phyloP scores from a whole-genome alignment of 148 eudicot genomes.

The Dianthus caryophyllus region DNA sequence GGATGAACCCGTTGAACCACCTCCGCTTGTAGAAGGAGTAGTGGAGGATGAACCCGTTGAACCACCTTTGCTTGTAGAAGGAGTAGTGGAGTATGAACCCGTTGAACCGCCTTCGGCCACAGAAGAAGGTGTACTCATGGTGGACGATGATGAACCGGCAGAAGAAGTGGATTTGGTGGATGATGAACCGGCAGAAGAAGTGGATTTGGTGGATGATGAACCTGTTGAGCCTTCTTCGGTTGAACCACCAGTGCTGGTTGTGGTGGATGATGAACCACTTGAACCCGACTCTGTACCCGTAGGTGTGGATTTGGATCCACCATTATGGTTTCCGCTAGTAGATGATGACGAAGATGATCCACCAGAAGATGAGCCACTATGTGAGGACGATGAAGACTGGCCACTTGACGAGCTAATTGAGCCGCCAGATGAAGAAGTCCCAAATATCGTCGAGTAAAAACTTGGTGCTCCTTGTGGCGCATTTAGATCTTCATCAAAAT shows the following conservation, averaged over 20 bases:
- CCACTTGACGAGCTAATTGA: conserved; percentile 1
- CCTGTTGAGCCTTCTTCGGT: not conserved
- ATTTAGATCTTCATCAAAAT: conserved; percentile 22
- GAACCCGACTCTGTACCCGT: not conserved
- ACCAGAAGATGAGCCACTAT: not conserved
- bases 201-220: not conserved
- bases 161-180: not conserved
- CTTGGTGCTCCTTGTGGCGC: conserved; percentile 24
- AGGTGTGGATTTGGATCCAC: not conserved
- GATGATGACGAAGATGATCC: conserved; percentile 2
- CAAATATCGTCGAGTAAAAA: not conserved
- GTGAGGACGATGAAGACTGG: not conserved
- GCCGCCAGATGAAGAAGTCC: conserved; percentile 10
- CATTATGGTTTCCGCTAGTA: not conserved
- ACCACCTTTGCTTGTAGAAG: not conserved
- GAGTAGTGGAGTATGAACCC: conserved; percentile 3
- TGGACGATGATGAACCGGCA: not conserved
- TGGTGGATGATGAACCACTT: conserved; percentile 4
- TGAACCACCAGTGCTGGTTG: not conserved
- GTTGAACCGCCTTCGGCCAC: not conserved
- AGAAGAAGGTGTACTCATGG: not conserved
- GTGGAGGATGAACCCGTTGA: not conserved
- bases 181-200: conserved; percentile 8
- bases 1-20: not conserved
- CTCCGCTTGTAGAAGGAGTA: not conserved